phyloP scores from a whole-genome alignment of 2,329 filamentous ascomycete species.

The Calonectria naviculata region DNA sequence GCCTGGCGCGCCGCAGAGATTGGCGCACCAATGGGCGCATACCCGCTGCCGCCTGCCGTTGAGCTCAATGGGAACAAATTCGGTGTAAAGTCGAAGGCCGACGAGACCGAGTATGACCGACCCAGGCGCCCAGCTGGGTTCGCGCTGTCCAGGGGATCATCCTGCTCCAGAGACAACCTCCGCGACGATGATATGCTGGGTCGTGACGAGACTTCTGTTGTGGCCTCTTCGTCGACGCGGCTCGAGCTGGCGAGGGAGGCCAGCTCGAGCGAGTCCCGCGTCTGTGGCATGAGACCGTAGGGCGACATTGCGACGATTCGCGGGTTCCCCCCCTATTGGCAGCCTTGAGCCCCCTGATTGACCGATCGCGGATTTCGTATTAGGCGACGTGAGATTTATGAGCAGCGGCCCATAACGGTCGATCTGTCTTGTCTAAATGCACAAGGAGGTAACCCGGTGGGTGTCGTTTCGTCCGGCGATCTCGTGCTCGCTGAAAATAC shows the following conservation, averaged over 20 bases:
- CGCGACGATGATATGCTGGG: constrained; percentile 95
- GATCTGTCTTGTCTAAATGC: constrained; percentile 5
- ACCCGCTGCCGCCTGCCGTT: constrained; percentile 76
- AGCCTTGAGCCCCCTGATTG: constrained; percentile 17
- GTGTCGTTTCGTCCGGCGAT: constrained; percentile 1
- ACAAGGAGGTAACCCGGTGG: constrained; percentile 19
- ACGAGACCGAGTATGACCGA: constrained; percentile 89
- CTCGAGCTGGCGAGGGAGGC: constrained; percentile 93
- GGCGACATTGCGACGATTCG: constrained; percentile 54
- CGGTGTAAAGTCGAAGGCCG: constrained; percentile 94
- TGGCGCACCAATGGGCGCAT: constrained; percentile 87
- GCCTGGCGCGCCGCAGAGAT: constrained; percentile 61
- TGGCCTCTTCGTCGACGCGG: constrained; percentile 62
- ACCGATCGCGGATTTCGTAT: constrained; percentile 28
- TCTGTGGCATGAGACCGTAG: constrained; percentile 55
- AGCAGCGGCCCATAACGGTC: constrained; percentile 41
- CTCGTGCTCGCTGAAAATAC: constrained; percentile 5
- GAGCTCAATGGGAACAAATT: constrained; percentile 94
- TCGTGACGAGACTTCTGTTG: constrained; percentile 75
- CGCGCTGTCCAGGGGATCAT: constrained; percentile 77
- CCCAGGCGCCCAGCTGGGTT: constrained; percentile 60
- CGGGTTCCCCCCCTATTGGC: constrained; percentile 11
- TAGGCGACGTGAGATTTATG: constrained; percentile 28
- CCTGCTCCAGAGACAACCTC: constrained; percentile 83
- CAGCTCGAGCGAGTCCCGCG: constrained; percentile 95